Conservation (phyloP, 257 asterid species). For the Solanum pimpinellifolium region DNA sequence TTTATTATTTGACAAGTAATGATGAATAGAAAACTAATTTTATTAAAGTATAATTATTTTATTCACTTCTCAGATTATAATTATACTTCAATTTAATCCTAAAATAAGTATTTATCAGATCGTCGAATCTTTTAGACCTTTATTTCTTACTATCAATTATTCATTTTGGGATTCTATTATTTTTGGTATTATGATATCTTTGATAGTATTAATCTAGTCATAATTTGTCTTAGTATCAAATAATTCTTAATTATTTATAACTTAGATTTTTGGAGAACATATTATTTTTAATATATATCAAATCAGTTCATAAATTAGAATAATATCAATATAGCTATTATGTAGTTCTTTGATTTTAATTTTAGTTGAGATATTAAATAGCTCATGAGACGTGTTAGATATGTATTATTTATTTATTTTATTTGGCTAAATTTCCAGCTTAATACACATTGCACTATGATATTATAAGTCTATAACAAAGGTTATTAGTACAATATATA, state of each 20-base stretch:
- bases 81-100: background rate
- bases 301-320: too few relatives aligned
- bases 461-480: too few relatives aligned
- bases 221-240: background rate
- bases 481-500: too few relatives aligned
- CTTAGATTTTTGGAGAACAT: too few relatives aligned
- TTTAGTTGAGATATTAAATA: too few relatives aligned
- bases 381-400: background rate
- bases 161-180: background rate
- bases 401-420: too few relatives aligned
- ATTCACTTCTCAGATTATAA: background rate
- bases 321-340: too few relatives aligned
- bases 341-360: background rate
- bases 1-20: background rate
- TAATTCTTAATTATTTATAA: too few relatives aligned
- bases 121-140: background rate
- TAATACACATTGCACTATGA: too few relatives aligned
- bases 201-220: background rate
- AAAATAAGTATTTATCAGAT: background rate
- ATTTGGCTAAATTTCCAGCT: background rate
- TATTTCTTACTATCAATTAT: background rate
- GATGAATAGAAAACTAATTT: background rate
- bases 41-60: too few relatives aligned
- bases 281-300: background rate
- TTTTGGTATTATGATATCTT: background rate